Evolutionary conservation across 2,329 filamentous ascomycete genomes (phyloP).

Genomic region (Mycosphaerella sp.): DNA sequence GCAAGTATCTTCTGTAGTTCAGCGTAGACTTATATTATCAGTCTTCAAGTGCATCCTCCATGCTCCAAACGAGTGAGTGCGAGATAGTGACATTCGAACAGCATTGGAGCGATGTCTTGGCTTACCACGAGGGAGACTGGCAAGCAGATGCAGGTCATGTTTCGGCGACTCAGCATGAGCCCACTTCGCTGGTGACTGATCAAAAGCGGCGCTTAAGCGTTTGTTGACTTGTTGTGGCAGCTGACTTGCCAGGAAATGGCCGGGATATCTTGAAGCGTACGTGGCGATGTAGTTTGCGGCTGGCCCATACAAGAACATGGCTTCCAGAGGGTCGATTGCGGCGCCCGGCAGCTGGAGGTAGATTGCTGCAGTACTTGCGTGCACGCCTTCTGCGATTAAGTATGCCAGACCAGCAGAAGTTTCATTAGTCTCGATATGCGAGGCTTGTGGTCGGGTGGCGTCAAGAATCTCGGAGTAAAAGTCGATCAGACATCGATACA

Average conservation of each 20-base stretch:
- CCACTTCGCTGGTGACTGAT: conserved; percentile 44
- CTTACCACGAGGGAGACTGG: conserved; percentile 48
- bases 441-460: conserved; percentile 3
- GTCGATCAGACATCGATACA: conserved; percentile 54
- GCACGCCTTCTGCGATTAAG: conserved; percentile 46
- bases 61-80: too few species aligned
- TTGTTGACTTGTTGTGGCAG: conserved; percentile 43
- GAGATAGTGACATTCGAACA: too few species aligned
- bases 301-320: conserved; percentile 49
- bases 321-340: conserved; percentile 45
- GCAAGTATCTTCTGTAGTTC: too few species aligned
- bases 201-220: conserved; percentile 44
- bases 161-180: conserved; percentile 50
- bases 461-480: conserved; percentile 51
- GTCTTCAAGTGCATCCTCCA: too few species aligned
- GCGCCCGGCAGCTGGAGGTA: conserved; percentile 47
- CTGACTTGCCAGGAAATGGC: conserved; percentile 47
- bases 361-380: conserved; percentile 45
- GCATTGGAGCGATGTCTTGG: too few species aligned
- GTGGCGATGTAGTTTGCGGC: conserved; percentile 53
- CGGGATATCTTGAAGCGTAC: conserved; percentile 51
- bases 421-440: not conserved
- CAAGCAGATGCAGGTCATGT: conserved; percentile 53
- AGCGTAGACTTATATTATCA: too few species aligned
- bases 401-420: conserved; percentile 43